Evolutionary conservation across 129 eudicot genomes (phyloP).

Genomic region (Artemisia annua): DNA sequence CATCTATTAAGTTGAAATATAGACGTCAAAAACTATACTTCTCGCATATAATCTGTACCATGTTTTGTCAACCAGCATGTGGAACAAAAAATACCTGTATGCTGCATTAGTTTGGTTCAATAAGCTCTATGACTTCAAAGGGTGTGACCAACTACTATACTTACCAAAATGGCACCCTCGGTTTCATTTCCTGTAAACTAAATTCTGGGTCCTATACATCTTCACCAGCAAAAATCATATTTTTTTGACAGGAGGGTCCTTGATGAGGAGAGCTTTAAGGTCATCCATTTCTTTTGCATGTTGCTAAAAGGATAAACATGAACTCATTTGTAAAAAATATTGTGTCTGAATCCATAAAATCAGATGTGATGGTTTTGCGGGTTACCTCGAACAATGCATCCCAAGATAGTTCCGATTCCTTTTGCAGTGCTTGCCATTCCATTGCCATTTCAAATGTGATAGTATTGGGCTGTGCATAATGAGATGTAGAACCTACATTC

Average conservation of each 20-base stretch:
- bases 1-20: background rate
- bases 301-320: slow-evolving; percentile 29
- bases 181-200: background rate
- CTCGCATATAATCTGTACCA: background rate
- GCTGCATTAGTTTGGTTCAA: background rate
- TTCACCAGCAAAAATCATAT: background rate
- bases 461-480: slow-evolving; percentile 58
- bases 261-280: slow-evolving; percentile 23
- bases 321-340: background rate
- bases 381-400: slow-evolving; percentile 47
- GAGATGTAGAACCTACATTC: slow-evolving; percentile 59
- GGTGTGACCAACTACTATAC: slow-evolving; percentile 6
- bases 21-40: background rate
- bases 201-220: slow-evolving; percentile 15
- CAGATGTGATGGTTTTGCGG: background rate
- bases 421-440: slow-evolving; percentile 46
- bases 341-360: background rate
- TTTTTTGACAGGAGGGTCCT: slow-evolving; percentile 1
- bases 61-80: background rate
- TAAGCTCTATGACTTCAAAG: background rate
- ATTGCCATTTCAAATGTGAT: slow-evolving; percentile 56
- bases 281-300: slow-evolving; percentile 33
- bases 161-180: background rate
- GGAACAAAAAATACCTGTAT: background rate
- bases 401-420: slow-evolving; percentile 40